phyloP scores from a whole-genome alignment of 2,329 filamentous ascomycete species.

The Aspergillus piperis region DNA sequence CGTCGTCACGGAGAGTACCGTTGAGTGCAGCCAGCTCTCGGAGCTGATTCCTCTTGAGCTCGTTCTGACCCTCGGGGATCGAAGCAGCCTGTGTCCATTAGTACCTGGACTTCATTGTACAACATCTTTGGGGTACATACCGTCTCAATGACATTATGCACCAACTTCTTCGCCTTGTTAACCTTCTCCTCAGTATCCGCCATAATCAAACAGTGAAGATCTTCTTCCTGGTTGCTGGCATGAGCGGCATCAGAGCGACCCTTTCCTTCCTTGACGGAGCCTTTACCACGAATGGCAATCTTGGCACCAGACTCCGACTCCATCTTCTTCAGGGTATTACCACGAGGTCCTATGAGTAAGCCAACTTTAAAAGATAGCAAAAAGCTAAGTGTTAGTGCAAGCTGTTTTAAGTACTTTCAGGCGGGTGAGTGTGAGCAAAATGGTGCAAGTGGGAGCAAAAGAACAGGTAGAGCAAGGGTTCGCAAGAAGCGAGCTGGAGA shows the following conservation, averaged over 20 bases:
- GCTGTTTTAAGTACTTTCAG: conserved; percentile 36
- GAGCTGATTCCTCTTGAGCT: conserved; percentile 97
- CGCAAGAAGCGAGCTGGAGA: conserved; percentile 45
- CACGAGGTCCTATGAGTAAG: conserved; percentile 99
- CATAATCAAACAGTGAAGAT: conserved; percentile 99
- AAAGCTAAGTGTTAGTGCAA: conserved; percentile 87
- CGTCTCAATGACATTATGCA: conserved; percentile 98
- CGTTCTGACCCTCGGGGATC: conserved; percentile 97
- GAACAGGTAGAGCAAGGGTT: conserved; percentile 32
- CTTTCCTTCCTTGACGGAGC: conserved; percentile 99
- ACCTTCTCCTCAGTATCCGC: conserved; percentile 99
- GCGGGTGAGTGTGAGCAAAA: conserved; percentile 8
- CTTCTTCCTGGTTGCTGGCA: conserved; percentile 99
- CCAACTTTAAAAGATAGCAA: conserved; percentile 81
- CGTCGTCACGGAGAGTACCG: conserved; percentile 97
- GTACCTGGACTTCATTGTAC: conserved; percentile 2
- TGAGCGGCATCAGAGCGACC: conserved; percentile 98
- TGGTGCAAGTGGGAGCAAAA: conserved; percentile 31
- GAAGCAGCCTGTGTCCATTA: conserved; percentile 75
- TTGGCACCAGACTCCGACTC: conserved; percentile 95
- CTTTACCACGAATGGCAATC: conserved; percentile 99
- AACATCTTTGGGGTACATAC: conserved; percentile 57
- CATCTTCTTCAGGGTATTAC: conserved; percentile 99
- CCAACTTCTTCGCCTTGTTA: conserved; percentile 97
- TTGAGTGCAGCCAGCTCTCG: conserved; percentile 97